Conservation (phyloP, 345 rosid genomes). For the Salix caprea region DNA sequence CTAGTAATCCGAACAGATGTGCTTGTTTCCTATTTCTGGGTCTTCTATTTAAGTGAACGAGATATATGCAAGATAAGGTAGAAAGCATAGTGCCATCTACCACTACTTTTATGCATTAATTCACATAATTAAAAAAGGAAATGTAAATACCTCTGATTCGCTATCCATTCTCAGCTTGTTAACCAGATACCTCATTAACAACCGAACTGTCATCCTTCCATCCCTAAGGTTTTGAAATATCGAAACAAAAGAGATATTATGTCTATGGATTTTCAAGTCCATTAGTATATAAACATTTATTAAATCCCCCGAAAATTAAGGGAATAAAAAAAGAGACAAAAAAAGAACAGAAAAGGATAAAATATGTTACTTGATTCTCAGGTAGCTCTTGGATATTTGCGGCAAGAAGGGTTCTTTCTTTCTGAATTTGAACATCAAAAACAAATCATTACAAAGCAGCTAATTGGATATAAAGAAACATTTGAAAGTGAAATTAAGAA, state of each 20-base stretch:
- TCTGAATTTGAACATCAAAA: slow-evolving; percentile 44
- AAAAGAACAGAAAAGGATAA: background rate
- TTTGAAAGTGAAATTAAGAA: background rate
- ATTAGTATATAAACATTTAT: background rate
- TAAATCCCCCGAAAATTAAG: background rate
- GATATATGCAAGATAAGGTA: slow-evolving; percentile 10
- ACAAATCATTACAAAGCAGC: background rate
- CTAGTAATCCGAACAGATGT: slow-evolving; percentile 1
- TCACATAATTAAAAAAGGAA: background rate
- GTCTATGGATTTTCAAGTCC: background rate
- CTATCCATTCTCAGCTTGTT: slow-evolving; percentile 81
- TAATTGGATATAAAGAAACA: background rate
- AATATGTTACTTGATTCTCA: slow-evolving; percentile 82
- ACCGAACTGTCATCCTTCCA: slow-evolving; percentile 85
- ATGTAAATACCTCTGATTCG: slow-evolving; percentile 83
- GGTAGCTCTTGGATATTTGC: slow-evolving; percentile 90
- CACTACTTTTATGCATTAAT: background rate
- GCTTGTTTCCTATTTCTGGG: slow-evolving; percentile 20
- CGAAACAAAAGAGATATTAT: slow-evolving; percentile 1
- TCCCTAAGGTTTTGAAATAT: slow-evolving; percentile 43
- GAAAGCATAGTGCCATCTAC: slow-evolving; percentile 4
- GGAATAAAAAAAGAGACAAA: background rate
- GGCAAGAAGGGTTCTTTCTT: slow-evolving; percentile 81
- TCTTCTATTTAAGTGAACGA: slow-evolving; percentile 2
- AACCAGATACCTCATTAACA: slow-evolving; percentile 83